Evolutionary conservation across 2,329 filamentous ascomycete species (phyloP).

Genomic region (Tolypocladium endophyticum): DNA sequence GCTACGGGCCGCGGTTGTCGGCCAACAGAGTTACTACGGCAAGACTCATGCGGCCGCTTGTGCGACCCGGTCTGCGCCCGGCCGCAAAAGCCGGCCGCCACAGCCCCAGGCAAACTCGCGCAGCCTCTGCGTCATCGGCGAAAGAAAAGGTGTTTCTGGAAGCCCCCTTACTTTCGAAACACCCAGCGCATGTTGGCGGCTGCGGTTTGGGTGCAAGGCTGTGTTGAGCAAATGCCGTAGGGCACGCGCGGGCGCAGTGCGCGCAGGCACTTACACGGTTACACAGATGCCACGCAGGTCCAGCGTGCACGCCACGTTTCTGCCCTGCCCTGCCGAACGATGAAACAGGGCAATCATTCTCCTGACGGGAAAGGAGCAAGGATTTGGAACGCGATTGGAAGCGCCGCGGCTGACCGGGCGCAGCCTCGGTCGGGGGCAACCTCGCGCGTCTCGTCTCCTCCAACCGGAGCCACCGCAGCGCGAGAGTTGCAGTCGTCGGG

Average conservation of each 20-base stretch:
- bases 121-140: background rate
- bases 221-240: background rate
- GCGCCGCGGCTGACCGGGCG: background rate
- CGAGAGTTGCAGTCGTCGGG: background rate
- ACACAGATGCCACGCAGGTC: background rate
- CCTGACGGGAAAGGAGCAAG: background rate
- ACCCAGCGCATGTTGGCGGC: background rate
- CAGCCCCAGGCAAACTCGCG: background rate
- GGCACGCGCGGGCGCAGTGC: background rate
- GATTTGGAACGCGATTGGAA: background rate
- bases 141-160: background rate
- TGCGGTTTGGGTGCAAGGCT: background rate
- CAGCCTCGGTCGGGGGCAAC: background rate
- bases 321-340: background rate
- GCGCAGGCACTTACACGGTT: background rate
- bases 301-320: background rate
- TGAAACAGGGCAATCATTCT: background rate
- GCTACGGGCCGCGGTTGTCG: background rate
- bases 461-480: background rate
- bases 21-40: background rate
- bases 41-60: background rate
- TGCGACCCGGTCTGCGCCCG: constrained; percentile 1
- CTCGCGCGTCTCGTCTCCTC: background rate
- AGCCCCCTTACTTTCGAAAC: background rate
- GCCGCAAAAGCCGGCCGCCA: constrained; percentile 3